Conservation (phyloP, 495 filamentous ascomycete genomes). For the Xylaria intraflava region DNA sequence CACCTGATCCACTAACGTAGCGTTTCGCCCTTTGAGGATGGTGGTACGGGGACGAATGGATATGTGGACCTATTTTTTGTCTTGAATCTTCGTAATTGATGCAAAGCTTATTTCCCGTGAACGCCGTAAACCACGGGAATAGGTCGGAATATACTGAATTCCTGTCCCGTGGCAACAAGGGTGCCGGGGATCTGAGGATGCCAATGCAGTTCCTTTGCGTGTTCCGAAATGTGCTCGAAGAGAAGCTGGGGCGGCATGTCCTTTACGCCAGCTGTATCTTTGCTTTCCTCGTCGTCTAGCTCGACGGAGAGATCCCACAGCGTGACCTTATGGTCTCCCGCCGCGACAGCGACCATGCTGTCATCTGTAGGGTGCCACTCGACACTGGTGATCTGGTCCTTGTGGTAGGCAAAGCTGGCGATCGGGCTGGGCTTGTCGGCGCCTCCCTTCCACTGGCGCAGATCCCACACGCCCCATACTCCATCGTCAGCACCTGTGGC, state of each 20-base stretch:
- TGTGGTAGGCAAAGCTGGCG: constrained; percentile 88
- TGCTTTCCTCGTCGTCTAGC: constrained; percentile 91
- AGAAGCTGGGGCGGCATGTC: constrained; percentile 91
- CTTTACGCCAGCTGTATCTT: constrained; percentile 74
- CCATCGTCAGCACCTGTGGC: constrained; percentile 93
- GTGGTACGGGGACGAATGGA: too few species aligned
- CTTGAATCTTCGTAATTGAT: too few species aligned
- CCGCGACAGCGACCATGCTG: constrained; percentile 84
- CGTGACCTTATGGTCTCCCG: constrained; percentile 88
- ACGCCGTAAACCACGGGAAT: constrained; percentile 42
- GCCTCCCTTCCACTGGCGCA: constrained; percentile 77
- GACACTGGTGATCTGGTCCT: constrained; percentile 88
- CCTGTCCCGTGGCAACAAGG: constrained; percentile 81
- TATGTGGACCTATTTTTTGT: too few species aligned
- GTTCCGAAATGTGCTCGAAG: constrained; percentile 93
- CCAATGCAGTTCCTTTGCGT: constrained; percentile 94
- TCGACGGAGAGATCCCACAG: constrained; percentile 97
- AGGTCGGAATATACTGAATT: constrained; percentile 69
- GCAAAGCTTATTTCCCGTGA: constrained; percentile 17
- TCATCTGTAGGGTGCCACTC: constrained; percentile 98
- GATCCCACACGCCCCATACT: constrained; percentile 91
- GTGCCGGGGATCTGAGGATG: constrained; percentile 93
- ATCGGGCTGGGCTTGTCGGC: constrained; percentile 58
- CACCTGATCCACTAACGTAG: background rate
- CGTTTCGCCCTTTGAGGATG: background rate